Base-by-base conservation (phyloP, 768 basidiomycete species). In the Rhizopogon sp. region DNA sequence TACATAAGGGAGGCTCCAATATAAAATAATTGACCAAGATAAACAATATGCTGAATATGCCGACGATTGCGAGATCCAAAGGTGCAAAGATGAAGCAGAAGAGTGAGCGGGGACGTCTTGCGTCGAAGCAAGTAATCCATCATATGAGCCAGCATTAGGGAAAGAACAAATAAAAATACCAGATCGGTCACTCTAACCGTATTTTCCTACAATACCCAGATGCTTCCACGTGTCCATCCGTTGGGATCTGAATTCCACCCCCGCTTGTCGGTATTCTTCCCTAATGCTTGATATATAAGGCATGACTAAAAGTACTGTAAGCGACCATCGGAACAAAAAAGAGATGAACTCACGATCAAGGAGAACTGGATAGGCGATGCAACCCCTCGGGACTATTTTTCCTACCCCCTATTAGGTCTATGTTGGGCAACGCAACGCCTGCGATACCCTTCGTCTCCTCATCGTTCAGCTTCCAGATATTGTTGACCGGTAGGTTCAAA, bases 401-500 rank as follows among this genome's bases (percentile, higher is more conserved):
- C 62, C 73, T 67, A 62, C 74, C 71, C 67, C 72, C 68, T 62
- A 69, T 47, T 16, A 73, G 63, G 33, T 73, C 72, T 55, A 70
- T 70, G n/a, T 64, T 71, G 3, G 79, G 75, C 39, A 83, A 63
- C 1, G 79, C 73, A 55, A 82, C 78, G 2, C 76, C 76, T 42
- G 77, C 74, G 5, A 84, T 67, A 31, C 74, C 76, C 59, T 79
- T 79, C 63, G 75, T 82, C 69, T 90, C 88, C 61, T 88, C 85
- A 17, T 84, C 84, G 56, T 87, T 87, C 40, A 90, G 62, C 50
- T 76, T 77, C 88, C 88, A 90, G 53, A 90, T 90, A 56, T 81
- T 88, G 16, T 63, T 57, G 25, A 78, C 62, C 43, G 74, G 65
- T 17, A 72, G 64, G 45, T 63, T 67, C 22, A 65, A 59, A 8